phyloP scores from a whole-genome alignment of 108 stramenopile genomes.

The Pseudonitzschia multistriata region DNA sequence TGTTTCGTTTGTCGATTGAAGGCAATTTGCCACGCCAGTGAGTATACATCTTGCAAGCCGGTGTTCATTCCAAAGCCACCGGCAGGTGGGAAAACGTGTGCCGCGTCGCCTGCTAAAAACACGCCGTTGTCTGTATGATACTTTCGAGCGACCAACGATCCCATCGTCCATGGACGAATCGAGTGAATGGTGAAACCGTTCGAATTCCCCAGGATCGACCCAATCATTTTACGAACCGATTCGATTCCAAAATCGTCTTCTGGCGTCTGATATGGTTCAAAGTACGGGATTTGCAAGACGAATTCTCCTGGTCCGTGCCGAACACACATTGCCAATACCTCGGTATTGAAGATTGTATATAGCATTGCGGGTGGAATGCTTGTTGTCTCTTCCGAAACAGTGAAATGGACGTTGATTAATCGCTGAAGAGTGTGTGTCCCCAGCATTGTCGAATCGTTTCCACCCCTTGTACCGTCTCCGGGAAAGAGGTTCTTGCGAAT shows the following conservation, averaged over 20 bases:
- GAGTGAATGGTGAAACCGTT: constrained; percentile 63
- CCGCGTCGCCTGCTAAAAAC: constrained; percentile 88
- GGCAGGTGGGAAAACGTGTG: constrained; percentile 95
- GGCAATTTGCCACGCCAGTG: constrained; percentile 89
- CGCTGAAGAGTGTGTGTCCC: constrained; percentile 68
- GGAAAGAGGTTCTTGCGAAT: constrained; percentile 43
- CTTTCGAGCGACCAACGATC: constrained; percentile 62
- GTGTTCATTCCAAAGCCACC: constrained; percentile 98
- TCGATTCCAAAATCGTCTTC: constrained; percentile 54
- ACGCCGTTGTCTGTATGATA: constrained; percentile 47
- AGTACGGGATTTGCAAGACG: constrained; percentile 93
- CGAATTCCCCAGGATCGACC: constrained; percentile 46
- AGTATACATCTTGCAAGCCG: constrained; percentile 89
- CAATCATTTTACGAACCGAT: constrained; percentile 52
- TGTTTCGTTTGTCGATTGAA: neutral
- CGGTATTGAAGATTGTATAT: constrained; percentile 85
- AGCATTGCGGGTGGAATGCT: constrained; percentile 77
- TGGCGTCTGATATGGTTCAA: constrained; percentile 85
- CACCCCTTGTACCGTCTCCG: neutral
- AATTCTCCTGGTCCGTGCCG: constrained; percentile 88
- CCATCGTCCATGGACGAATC: constrained; percentile 91
- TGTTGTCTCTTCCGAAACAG: constrained; percentile 16
- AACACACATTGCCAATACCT: constrained; percentile 87
- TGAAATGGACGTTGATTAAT: constrained; percentile 90
- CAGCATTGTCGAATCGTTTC: constrained; percentile 23